These are phyloP conservation scores for Pestalotiopsis sp. DNA, from an alignment of 2,329 filamentous ascomycete genomes.

Conservation along the genomic window DNA sequence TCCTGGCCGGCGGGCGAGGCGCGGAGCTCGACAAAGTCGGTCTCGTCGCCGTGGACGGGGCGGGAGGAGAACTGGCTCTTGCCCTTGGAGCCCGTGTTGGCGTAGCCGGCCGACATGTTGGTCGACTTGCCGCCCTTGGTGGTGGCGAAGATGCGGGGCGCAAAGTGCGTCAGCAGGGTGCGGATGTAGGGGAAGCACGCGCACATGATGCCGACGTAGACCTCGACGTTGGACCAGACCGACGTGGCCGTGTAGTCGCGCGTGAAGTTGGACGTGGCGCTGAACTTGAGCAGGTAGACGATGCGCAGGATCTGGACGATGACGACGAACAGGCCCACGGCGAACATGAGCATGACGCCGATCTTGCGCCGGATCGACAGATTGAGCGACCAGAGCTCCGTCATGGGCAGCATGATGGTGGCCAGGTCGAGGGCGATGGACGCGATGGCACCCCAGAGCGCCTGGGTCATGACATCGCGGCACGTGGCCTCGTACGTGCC, in stretches of 20 bases:
- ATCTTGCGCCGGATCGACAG: conserved; percentile 20
- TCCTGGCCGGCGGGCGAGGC: conserved; percentile 4
- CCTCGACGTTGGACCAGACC: conserved; percentile 33
- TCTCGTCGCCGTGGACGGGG: conserved; percentile 8
- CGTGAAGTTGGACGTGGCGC: conserved; percentile 23
- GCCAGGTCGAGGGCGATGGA: conserved; percentile 21
- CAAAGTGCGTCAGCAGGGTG: conserved; percentile 25
- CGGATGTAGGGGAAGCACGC: conserved; percentile 32
- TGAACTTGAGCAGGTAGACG: conserved; percentile 24
- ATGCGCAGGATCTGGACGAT: conserved; percentile 29
- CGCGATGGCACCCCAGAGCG: conserved; percentile 16
- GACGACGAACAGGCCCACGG: conserved; percentile 23
- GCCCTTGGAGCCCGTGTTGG: conserved; percentile 1
- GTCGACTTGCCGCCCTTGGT: conserved; percentile 19
- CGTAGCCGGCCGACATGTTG: conserved; percentile 1
- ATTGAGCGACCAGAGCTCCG: conserved; percentile 17
- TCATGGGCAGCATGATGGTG: conserved; percentile 20
- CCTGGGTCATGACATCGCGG: conserved; percentile 19
- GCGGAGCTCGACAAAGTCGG: conserved; percentile 9
- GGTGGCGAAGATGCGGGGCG: conserved; percentile 27
- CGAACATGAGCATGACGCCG: conserved; percentile 21
- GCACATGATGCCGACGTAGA: conserved; percentile 30
- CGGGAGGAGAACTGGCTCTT: conserved; percentile 7
- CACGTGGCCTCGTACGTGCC: conserved; percentile 17
- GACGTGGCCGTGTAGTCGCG: conserved; percentile 17